Conservation (phyloP, 139 green algal genomes). For the Tetradesmus lagerheimii region DNA sequence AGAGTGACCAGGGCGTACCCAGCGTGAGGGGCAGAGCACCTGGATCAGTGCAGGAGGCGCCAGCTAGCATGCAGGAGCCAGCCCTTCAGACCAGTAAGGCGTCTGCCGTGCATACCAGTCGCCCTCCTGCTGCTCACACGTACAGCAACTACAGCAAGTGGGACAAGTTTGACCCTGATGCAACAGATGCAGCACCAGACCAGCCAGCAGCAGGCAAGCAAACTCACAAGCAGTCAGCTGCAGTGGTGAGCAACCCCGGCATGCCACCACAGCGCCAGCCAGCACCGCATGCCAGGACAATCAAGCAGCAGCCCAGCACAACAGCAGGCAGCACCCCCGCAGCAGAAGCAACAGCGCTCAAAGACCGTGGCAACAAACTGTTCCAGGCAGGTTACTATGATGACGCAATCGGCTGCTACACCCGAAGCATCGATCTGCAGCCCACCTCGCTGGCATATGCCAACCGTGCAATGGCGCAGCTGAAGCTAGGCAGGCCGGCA, state of each 20-base stretch:
- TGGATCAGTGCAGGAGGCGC: slow-evolving; percentile 45
- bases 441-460: slow-evolving; percentile 67
- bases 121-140: slow-evolving; percentile 71
- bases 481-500: slow-evolving; percentile 63
- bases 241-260: background rate
- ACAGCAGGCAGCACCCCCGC: background rate
- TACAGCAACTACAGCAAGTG: slow-evolving; percentile 76
- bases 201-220: background rate
- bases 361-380: slow-evolving; percentile 74
- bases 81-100: background rate
- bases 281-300: slow-evolving; percentile 26
- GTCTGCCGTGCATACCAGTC: background rate
- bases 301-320: background rate
- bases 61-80: slow-evolving; percentile 49
- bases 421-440: slow-evolving; percentile 57
- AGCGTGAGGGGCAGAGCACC: slow-evolving; percentile 47
- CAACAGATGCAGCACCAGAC: slow-evolving; percentile 32
- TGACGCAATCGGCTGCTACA: slow-evolving; percentile 73
- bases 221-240: background rate
- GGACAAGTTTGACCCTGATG: slow-evolving; percentile 82
- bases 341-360: slow-evolving; percentile 67
- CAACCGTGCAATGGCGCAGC: slow-evolving; percentile 79
- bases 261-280: slow-evolving; percentile 25
- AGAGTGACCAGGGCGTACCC: slow-evolving; percentile 24
- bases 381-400: slow-evolving; percentile 72